These are phyloP conservation scores for Mycosphaerelloides madeirae DNA, from an alignment of 2,329 filamentous ascomycete genomes.

Conservation along the genomic window DNA sequence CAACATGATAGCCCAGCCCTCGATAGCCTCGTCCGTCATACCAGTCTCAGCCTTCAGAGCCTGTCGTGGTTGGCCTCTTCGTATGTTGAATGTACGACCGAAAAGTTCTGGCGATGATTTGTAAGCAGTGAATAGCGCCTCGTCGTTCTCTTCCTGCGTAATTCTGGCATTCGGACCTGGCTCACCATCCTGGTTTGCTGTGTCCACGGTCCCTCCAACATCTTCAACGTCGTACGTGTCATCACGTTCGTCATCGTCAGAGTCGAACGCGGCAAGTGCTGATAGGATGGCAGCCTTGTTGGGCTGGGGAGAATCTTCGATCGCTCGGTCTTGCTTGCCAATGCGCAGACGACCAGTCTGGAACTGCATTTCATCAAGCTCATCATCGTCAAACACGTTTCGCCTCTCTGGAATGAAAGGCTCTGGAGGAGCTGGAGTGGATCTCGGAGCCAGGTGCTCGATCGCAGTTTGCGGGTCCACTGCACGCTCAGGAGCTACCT, in stretches of 20 bases:
- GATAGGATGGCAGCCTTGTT: constrained; percentile 84
- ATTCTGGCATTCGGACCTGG: constrained; percentile 43
- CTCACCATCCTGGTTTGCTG: constrained; percentile 47
- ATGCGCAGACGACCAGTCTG: constrained; percentile 68
- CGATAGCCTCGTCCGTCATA: constrained; percentile 89
- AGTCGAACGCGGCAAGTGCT: constrained; percentile 82
- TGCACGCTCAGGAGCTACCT: constrained; percentile 51
- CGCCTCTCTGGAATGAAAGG: constrained; percentile 52
- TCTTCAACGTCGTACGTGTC: constrained; percentile 94
- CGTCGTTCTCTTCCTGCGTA: constrained; percentile 53
- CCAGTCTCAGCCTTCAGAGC: constrained; percentile 70
- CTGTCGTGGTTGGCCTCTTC: constrained; percentile 58
- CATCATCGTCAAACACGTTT: constrained; percentile 77
- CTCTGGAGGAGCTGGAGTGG: constrained; percentile 48
- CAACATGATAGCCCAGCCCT: constrained; percentile 91
- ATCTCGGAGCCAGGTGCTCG: constrained; percentile 50
- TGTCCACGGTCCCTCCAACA: constrained; percentile 82
- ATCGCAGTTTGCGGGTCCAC: constrained; percentile 19
- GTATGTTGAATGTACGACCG: constrained; percentile 63
- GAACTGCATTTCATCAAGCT: constrained; percentile 66
- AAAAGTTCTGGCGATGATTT: constrained; percentile 63
- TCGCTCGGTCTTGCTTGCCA: constrained; percentile 58
- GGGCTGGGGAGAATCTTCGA: constrained; percentile 58
- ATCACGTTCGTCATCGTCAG: constrained; percentile 92
- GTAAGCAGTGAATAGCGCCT: constrained; percentile 68